Evolutionary conservation across 1,284 basidiomycete genomes (phyloP).

Genomic region (Chiua sp.): DNA sequence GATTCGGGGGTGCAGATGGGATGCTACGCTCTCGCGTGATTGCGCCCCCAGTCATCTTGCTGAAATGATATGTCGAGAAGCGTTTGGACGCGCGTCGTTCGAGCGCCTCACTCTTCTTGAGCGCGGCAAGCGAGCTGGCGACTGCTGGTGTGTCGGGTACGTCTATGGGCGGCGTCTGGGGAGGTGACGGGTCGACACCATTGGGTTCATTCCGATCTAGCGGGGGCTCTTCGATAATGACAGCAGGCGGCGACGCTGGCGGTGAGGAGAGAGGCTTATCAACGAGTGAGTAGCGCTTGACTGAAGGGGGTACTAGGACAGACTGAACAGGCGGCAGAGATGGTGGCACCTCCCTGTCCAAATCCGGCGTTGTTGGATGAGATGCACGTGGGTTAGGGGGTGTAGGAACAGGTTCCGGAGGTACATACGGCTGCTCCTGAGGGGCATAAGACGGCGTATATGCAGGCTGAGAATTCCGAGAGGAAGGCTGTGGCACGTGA

Average conservation of each 20-base stretch:
- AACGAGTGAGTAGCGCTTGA: constrained; percentile 79
- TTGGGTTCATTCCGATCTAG: constrained; percentile 36
- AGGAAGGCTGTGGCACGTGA: constrained; percentile 14
- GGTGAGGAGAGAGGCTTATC: constrained; percentile 58
- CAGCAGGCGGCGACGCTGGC: constrained; percentile 45
- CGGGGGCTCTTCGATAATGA: constrained; percentile 62
- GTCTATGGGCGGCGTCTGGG: constrained; percentile 50
- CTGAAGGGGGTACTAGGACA: constrained; percentile 55
- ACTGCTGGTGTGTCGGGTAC: constrained; percentile 63
- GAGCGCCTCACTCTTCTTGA: constrained; percentile 87
- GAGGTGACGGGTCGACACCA: constrained; percentile 39
- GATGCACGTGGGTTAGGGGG: constrained; percentile 14
- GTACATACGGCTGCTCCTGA: constrained; percentile 13
- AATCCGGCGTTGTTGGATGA: constrained; percentile 20
- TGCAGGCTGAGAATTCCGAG: constrained; percentile 22
- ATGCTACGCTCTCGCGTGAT: constrained; percentile 49
- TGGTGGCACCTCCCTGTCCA: constrained; percentile 31
- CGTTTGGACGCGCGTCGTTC: constrained; percentile 95
- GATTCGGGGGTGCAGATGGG: constrained; percentile 46
- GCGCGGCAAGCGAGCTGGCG: constrained; percentile 84
- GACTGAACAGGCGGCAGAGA: constrained; percentile 38
- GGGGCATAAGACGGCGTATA: constrained; percentile 4
- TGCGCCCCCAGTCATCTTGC: constrained; percentile 83
- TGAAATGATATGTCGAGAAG: constrained; percentile 95
- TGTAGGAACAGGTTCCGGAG: constrained; percentile 16